Evolutionary conservation across 192 early-diverging fungal genomes (phyloP).

Genomic region (Coemansia sp.): DNA sequence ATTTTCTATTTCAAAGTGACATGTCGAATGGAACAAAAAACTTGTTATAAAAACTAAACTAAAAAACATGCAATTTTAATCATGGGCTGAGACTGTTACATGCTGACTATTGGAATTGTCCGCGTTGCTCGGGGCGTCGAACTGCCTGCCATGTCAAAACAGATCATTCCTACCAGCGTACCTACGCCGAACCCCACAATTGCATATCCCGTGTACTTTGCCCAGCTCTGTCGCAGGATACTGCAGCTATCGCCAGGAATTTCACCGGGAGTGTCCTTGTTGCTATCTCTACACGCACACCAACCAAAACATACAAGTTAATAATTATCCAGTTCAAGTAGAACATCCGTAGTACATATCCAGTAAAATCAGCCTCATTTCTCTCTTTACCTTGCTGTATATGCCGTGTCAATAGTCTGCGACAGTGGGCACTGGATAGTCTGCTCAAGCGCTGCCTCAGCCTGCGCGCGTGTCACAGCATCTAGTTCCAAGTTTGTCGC

Average conservation of each 20-base stretch:
- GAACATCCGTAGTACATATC: not conserved
- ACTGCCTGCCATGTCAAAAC: constrained; percentile 34
- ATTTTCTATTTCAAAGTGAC: too few relatives aligned
- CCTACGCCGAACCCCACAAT: constrained; percentile 47
- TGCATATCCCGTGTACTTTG: constrained; percentile 45
- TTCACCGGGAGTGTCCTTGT: not conserved
- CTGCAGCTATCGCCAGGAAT: not conserved
- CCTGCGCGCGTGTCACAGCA: constrained; percentile 20
- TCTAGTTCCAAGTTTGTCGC: not conserved
- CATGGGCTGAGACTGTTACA: constrained; percentile 6
- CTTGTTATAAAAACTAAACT: too few relatives aligned
- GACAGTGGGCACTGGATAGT: constrained; percentile 38
- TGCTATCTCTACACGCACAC: not conserved
- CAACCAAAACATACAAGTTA: not conserved
- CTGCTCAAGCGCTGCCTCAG: constrained; percentile 40
- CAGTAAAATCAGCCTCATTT: not conserved
- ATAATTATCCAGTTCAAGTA: not conserved
- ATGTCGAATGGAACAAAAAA: too few relatives aligned
- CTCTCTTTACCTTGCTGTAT: not conserved
- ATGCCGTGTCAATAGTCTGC: not conserved
- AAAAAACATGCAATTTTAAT: too few relatives aligned
- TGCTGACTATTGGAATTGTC: constrained; percentile 23
- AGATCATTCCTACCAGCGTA: constrained; percentile 48
- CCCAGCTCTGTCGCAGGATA: constrained; percentile 20
- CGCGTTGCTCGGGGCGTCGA: constrained; percentile 40